phyloP scores from a whole-genome alignment of 1,284 basidiomycete genomes.

The Takashimella tepidaria region DNA sequence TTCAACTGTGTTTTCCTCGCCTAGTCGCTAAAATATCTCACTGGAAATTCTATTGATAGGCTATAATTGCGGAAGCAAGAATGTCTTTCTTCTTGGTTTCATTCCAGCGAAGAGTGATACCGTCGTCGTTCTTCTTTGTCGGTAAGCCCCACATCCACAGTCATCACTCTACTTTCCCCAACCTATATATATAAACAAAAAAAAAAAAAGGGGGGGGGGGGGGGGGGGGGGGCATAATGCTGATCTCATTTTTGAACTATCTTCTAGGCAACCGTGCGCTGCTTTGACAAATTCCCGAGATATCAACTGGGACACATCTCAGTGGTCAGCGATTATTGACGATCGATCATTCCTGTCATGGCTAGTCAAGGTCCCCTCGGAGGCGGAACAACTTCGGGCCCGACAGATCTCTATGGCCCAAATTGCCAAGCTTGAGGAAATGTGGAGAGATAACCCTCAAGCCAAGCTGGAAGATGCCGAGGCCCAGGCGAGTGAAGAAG shows the following conservation, averaged over 20 bases:
- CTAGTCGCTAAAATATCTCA: neutral
- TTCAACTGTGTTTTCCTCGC: neutral
- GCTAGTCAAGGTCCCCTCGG: conserved; percentile 95
- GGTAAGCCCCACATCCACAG: conserved; percentile 53
- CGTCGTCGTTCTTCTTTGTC: conserved; percentile 95
- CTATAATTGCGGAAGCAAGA: conserved; percentile 99
- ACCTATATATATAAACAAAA: too few relatives aligned
- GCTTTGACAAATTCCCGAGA: conserved; percentile 83
- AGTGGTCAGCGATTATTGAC: conserved; percentile 98
- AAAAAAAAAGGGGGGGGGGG: too few relatives aligned
- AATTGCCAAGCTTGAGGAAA: conserved; percentile 93
- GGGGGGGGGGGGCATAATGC: too few relatives aligned
- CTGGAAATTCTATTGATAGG: conserved; percentile 42
- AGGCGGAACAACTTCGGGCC: conserved; percentile 89
- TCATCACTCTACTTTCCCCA: conserved; percentile 9
- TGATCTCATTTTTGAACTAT: too few relatives aligned
- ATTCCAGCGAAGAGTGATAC: conserved; percentile 99
- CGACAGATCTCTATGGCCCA: conserved; percentile 94
- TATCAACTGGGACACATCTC: conserved; percentile 94
- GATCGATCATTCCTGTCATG: conserved; percentile 97
- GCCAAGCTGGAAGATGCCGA: conserved; percentile 95
- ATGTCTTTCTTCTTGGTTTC: conserved; percentile 98
- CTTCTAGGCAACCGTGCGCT: conserved; percentile 85
- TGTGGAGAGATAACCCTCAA: conserved; percentile 94
- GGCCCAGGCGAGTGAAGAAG: conserved; percentile 92